Evolutionary conservation across 2,329 filamentous ascomycete species (phyloP).

Genomic region (Claviceps sp.): DNA sequence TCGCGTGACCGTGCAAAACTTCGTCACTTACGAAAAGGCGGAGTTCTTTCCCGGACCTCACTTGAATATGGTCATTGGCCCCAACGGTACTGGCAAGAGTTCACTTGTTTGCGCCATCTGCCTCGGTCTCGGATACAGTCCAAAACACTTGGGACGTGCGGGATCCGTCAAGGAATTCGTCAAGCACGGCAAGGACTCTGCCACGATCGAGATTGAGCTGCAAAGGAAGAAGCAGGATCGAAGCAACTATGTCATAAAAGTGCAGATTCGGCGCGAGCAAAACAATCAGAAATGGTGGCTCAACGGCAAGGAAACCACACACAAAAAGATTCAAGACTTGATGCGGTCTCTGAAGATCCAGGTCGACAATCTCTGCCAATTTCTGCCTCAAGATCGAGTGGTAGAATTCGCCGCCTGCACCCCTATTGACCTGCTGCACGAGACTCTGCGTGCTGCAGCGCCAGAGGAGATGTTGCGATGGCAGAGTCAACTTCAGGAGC

Average conservation of each 20-base stretch:
- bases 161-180: conserved; percentile 81
- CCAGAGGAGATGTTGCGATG: conserved; percentile 65
- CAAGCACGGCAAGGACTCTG: conserved; percentile 70
- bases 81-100: conserved; percentile 97
- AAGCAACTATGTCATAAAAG: conserved; percentile 58
- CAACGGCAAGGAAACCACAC: conserved; percentile 49
- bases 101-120: conserved; percentile 96
- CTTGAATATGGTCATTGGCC: conserved; percentile 96
- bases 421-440: conserved; percentile 66
- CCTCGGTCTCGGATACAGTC: conserved; percentile 73
- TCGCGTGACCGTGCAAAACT: conserved; percentile 72
- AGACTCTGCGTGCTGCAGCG: conserved; percentile 81
- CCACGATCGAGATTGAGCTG: conserved; percentile 83
- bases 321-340: conserved; percentile 53
- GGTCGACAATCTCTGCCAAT: conserved; percentile 95
- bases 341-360: conserved; percentile 71
- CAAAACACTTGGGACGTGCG: conserved; percentile 72
- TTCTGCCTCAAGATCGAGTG: conserved; percentile 89
- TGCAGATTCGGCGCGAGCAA: conserved; percentile 68
- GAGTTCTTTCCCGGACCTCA: conserved; percentile 87
- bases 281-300: conserved; percentile 71
- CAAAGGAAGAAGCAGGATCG: conserved; percentile 46
- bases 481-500: conserved; percentile 60
- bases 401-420: conserved; percentile 81
- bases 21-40: conserved; percentile 87